A percentile compares a stretch with the other conserved stretches of the same genome.
Conservation (phyloP, 1,284 basidiomycete species). For the Irpex lacteus region DNA sequence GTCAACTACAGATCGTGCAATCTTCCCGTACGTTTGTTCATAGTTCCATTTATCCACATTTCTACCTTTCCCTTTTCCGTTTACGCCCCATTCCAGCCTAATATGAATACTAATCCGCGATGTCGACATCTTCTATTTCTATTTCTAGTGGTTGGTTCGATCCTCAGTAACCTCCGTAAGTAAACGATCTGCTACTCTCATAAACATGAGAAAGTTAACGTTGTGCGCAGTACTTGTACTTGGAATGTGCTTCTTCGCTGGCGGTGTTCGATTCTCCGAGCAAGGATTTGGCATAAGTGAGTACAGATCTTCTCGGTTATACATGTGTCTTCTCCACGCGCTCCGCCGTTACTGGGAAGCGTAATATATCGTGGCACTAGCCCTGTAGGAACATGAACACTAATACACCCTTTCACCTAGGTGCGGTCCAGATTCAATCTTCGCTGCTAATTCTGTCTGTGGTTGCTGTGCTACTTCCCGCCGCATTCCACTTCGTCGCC, state of each 20-base stretch:
- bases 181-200: not conserved
- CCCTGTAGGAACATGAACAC: not conserved
- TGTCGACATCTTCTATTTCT: too few relatives aligned
- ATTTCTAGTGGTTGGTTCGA: constrained; percentile 69
- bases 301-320: constrained; percentile 21
- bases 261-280: constrained; percentile 65
- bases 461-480: constrained; percentile 78
- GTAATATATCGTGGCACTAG: too few relatives aligned
- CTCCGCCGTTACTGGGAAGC: too few relatives aligned
- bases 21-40: constrained; percentile 58
- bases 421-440: constrained; percentile 77
- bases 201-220: not conserved
- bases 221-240: constrained; percentile 64
- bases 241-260: constrained; percentile 79
- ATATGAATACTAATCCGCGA: constrained; percentile 16
- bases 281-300: constrained; percentile 71
- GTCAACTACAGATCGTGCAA: constrained; percentile 82
- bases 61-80: constrained; percentile 1
- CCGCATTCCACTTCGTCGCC: constrained; percentile 45
- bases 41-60: not conserved
- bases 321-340: too few relatives aligned
- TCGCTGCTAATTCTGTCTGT: constrained; percentile 78
- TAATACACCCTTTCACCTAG: constrained; percentile 29
- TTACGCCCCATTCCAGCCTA: constrained; percentile 4
- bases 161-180: constrained; percentile 77